Percentiles rank a stretch among this genome's conserved stretches.
phyloP scores from a whole-genome alignment of 192 early-diverging fungal genomes.

The Mortierella claussenii region DNA sequence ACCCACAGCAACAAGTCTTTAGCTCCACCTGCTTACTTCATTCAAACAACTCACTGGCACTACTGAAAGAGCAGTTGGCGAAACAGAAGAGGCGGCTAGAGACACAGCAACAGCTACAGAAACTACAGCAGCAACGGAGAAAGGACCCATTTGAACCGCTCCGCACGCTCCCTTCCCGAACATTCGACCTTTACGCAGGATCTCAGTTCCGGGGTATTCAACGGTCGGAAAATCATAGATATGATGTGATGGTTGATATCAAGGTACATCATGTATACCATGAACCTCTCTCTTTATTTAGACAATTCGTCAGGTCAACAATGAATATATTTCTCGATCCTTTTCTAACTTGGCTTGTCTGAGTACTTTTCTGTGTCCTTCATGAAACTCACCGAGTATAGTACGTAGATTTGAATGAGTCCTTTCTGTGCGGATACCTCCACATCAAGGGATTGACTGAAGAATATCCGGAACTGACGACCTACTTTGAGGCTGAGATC shows the following conservation, averaged over 20 bases:
- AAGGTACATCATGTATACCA: too few species aligned
- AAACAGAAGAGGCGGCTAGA: slow-evolving; percentile 9
- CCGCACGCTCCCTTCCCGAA: slow-evolving; percentile 31
- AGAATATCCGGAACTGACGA: slow-evolving; percentile 84
- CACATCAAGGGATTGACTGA: slow-evolving; percentile 82
- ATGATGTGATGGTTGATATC: slow-evolving; percentile 77
- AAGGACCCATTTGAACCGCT: slow-evolving; percentile 26
- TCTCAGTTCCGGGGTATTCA: slow-evolving; percentile 75
- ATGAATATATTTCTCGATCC: not conserved
- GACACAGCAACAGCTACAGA: not conserved
- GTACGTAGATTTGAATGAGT: slow-evolving; percentile 76
- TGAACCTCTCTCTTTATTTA: too few species aligned
- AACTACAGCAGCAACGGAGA: not conserved
- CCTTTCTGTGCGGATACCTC: slow-evolving; percentile 84
- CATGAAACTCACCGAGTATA: slow-evolving; percentile 9
- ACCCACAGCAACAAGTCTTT: not conserved
- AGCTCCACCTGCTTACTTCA: not conserved
- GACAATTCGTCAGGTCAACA: too few species aligned
- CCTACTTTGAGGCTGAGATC: slow-evolving; percentile 91
- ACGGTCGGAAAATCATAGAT: slow-evolving; percentile 65
- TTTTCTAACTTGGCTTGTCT: too few species aligned
- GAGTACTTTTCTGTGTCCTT: too few species aligned
- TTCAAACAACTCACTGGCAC: not conserved
- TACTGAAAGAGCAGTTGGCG: slow-evolving; percentile 6
- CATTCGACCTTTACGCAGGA: slow-evolving; percentile 68